Evolutionary conservation across 2,329 filamentous ascomycete genomes (phyloP), one percentile per base, ranked within the genome.

Genomic region (Colletotrichum sp.): DNA sequence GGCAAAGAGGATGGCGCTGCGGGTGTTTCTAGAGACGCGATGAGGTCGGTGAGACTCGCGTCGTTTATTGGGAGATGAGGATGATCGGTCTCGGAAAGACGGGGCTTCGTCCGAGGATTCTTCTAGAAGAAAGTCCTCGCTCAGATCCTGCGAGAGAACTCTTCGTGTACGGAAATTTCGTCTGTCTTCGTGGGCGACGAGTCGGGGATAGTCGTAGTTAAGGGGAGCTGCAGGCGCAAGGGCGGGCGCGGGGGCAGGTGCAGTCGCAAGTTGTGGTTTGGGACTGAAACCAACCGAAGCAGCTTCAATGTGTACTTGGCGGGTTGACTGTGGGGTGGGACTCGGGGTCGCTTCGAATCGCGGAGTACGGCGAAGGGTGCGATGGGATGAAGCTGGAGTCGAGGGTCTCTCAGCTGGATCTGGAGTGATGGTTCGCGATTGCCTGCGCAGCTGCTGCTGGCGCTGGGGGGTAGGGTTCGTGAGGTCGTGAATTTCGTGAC

Each of bases 1-100:
- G 48, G 96, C 93, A 88, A 94, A 98, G 80, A 98, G 93, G 83
- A 99, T 96, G 48, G 97, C 96, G 84, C 94, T 95, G 78, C 95
- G 94, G 63, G 95, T 98, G 78, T 94, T 93, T 80, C 92, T 93
- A 64, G 96, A 98, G 84, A 98, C 93, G 81, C 92, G 92, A 77
- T 88, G 87, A 77, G 90, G 88, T 57, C 87, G 84, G 70, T 86
- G 83, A 67, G 83, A 81, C 75, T 79, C 82, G 71, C 84, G 79
- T 71, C 80, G 76, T 77, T 81, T 80, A 36, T 81, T 80, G 76
- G 82, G 83, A 76, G 82, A 80, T 68, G 80, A 79, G 71, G 81
- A 80, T 65, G 76, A 77, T 55, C 57, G 68, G 68, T 77, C 75
- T 57, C 71, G 75, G 68, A 66, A 80, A 55, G 78, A 79, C 74